Conservation (phyloP, 2,329 filamentous ascomycete species). For the Raffaelea ambrosiae region DNA sequence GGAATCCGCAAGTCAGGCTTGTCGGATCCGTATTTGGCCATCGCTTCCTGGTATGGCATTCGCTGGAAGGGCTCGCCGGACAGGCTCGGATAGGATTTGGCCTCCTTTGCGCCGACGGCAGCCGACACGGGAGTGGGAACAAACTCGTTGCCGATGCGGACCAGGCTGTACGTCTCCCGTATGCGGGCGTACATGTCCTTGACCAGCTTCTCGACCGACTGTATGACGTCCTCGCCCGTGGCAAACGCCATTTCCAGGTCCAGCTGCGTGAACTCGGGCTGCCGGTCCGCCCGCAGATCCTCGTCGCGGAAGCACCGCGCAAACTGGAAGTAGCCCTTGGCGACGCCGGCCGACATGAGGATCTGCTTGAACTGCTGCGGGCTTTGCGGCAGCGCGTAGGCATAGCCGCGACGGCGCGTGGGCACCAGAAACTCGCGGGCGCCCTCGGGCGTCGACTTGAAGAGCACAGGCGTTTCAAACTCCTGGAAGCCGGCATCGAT, state of each 20-base stretch:
- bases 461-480: slow-evolving; percentile 86
- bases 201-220: slow-evolving; percentile 41
- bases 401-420: slow-evolving; percentile 63
- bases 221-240: slow-evolving; percentile 61
- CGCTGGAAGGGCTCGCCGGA: slow-evolving; percentile 37
- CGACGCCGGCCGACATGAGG: slow-evolving; percentile 81
- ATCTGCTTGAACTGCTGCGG: slow-evolving; percentile 99
- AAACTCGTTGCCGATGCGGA: slow-evolving; percentile 12
- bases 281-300: slow-evolving; percentile 81
- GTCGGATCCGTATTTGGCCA: slow-evolving; percentile 75
- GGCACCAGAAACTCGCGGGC: slow-evolving; percentile 93
- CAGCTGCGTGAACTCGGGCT: slow-evolving; percentile 91
- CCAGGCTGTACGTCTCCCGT: slow-evolving; percentile 28
- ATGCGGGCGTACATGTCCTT: slow-evolving; percentile 43
- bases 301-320: slow-evolving; percentile 94
- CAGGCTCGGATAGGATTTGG: slow-evolving; percentile 5
- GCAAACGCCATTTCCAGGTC: slow-evolving; percentile 93
- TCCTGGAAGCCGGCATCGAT: slow-evolving; percentile 53
- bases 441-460: slow-evolving; percentile 96
- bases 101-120: too few species aligned
- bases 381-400: slow-evolving; percentile 90
- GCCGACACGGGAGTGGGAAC: too few species aligned
- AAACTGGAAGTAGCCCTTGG: slow-evolving; percentile 75
- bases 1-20: slow-evolving; percentile 83
- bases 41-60: slow-evolving; percentile 67